Conservation (phyloP, 2,329 filamentous ascomycete genomes). For the Aureobasidium melanogenum region DNA sequence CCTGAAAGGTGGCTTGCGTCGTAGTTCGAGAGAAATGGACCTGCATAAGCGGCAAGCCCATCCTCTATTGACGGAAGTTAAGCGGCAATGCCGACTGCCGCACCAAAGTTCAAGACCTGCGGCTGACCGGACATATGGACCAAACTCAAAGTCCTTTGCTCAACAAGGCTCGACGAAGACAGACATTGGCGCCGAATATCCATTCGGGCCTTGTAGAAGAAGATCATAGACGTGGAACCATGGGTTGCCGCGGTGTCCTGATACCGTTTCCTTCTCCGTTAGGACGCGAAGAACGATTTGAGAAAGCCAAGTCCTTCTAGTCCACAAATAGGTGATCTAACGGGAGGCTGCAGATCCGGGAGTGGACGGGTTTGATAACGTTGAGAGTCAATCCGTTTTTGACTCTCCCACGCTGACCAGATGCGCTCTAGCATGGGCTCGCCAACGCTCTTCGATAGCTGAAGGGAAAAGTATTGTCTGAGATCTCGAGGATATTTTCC, state of each 20-base stretch:
- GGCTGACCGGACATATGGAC: background rate
- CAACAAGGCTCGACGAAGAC: background rate
- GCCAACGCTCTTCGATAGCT: constrained; percentile 5
- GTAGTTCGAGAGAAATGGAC: constrained; percentile 1
- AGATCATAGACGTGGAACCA: background rate
- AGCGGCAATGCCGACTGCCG: constrained; percentile 6
- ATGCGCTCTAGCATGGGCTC: constrained; percentile 7
- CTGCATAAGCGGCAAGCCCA: constrained; percentile 2
- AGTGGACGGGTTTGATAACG: background rate
- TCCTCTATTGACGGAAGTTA: background rate
- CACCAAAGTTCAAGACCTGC: background rate
- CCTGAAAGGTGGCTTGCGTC: background rate
- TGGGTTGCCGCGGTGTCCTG: background rate
- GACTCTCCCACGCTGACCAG: constrained; percentile 8
- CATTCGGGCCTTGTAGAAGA: background rate
- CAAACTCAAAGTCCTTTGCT: background rate
- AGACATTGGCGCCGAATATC: background rate
- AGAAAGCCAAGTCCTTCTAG: constrained; percentile 1
- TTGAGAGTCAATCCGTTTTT: constrained; percentile 11
- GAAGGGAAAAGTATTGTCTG: constrained; percentile 9
- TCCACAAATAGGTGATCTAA: background rate
- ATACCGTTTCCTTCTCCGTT: background rate
- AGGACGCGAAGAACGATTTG: background rate
- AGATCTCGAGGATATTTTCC: constrained; percentile 1
- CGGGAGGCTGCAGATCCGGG: constrained; percentile 9